These are phyloP conservation scores for Apiotrichum gamsii DNA, from an alignment of 1,284 basidiomycete genomes.

Conservation along the genomic window DNA sequence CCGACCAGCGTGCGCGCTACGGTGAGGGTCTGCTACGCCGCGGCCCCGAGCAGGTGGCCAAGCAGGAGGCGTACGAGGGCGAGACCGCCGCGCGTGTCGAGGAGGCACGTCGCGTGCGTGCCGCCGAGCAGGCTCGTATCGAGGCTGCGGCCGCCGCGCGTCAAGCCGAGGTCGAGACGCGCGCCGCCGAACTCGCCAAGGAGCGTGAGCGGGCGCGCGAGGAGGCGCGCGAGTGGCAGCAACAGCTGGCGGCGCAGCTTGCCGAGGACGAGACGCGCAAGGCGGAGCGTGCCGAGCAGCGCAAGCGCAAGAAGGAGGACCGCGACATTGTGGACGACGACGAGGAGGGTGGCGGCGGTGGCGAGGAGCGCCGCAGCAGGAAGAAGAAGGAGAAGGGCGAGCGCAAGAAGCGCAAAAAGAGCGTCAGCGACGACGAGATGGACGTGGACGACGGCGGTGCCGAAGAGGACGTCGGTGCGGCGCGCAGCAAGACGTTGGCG, in stretches of 20 bases:
- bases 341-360: slow-evolving; percentile 27
- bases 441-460: slow-evolving; percentile 21
- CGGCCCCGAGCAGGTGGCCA: slow-evolving; percentile 66
- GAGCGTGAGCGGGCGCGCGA: slow-evolving; percentile 67
- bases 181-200: slow-evolving; percentile 66
- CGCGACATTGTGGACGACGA: slow-evolving; percentile 28
- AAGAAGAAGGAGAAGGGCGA: slow-evolving; percentile 20
- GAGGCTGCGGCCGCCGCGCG: slow-evolving; percentile 39
- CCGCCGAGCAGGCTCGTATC: slow-evolving; percentile 44
- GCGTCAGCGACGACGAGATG: slow-evolving; percentile 23
- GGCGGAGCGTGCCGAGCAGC: slow-evolving; percentile 33
- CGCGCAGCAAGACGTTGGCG: slow-evolving; percentile 20
- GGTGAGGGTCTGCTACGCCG: slow-evolving; percentile 74
- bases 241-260: slow-evolving; percentile 43
- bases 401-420: slow-evolving; percentile 28
- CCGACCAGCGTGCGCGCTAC: slow-evolving; percentile 79
- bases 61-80: slow-evolving; percentile 67
- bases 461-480: slow-evolving; percentile 14
- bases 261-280: slow-evolving; percentile 47
- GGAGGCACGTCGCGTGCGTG: slow-evolving; percentile 54
- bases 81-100: slow-evolving; percentile 68
- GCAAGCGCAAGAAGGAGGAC: slow-evolving; percentile 39
- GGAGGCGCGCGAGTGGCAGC: slow-evolving; percentile 57
- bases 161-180: slow-evolving; percentile 49
- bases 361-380: slow-evolving; percentile 19